Evolutionary conservation across 805 yeast genomes (phyloP).

Genomic region (Kregervanrija pseudodelftensis): DNA sequence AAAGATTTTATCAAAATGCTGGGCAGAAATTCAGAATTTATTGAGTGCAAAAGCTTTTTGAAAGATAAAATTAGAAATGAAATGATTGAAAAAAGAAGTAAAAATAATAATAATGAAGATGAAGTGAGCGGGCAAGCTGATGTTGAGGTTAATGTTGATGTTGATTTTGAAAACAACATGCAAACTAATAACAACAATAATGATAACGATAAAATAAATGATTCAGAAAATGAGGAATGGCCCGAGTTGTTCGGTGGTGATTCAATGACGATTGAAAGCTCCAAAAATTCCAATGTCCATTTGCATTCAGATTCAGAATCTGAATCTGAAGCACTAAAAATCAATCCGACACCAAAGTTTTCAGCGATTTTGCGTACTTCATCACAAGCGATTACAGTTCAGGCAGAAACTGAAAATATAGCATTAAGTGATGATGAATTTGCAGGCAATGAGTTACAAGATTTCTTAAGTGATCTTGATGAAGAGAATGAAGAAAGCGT

Average conservation of each 20-base stretch:
- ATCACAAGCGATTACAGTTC: slow-evolving; percentile 6
- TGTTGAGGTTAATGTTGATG: neutral
- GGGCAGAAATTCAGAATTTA: slow-evolving; percentile 38
- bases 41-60: slow-evolving; percentile 36
- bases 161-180: neutral
- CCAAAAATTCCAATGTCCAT: neutral
- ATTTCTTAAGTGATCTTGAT: neutral
- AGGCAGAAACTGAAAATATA: neutral
- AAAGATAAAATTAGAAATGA: slow-evolving; percentile 34
- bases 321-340: slow-evolving; percentile 2
- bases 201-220: neutral
- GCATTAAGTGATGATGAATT: neutral
- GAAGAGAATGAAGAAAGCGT: neutral
- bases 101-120: neutral
- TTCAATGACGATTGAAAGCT: neutral
- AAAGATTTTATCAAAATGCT: slow-evolving; percentile 56
- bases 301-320: neutral
- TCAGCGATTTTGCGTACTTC: slow-evolving; percentile 10
- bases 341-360: slow-evolving; percentile 6
- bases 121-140: neutral
- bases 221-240: slow-evolving; percentile 6
- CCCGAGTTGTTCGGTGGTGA: slow-evolving; percentile 11
- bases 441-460: neutral
- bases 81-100: slow-evolving; percentile 8
- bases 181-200: neutral